A percentile compares a stretch with the other conserved stretches of the same genome.
These are phyloP conservation scores for Heliosperma pusillum DNA, from an alignment of 148 eudicot genomes.

Conservation along the genomic window DNA sequence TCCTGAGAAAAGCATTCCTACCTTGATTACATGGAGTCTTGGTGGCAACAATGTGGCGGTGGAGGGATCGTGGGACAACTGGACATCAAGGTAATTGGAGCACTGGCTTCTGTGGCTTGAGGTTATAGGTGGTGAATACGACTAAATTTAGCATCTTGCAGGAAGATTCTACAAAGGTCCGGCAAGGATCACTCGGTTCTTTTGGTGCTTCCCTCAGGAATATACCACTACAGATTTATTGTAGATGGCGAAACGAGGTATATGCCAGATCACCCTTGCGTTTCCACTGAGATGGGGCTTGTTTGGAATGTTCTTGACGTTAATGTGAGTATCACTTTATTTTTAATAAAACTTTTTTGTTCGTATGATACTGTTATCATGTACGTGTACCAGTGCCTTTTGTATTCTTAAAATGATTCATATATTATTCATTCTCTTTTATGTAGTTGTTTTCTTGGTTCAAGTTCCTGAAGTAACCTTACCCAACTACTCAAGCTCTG, in stretches of 20 bases:
- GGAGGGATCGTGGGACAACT: constrained; percentile 95
- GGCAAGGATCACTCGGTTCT: constrained; percentile 77
- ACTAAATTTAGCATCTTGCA: constrained; percentile 33
- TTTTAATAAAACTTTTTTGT: background rate
- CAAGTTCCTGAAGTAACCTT: background rate
- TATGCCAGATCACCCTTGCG: constrained; percentile 69
- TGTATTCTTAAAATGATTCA: too few species aligned
- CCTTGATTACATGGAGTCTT: constrained; percentile 72
- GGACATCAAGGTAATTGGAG: constrained; percentile 57
- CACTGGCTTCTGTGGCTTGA: background rate
- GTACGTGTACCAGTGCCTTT: background rate
- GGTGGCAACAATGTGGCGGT: constrained; percentile 78
- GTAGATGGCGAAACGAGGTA: constrained; percentile 72
- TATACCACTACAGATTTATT: constrained; percentile 69
- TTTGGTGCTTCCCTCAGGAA: constrained; percentile 76
- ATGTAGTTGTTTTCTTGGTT: background rate
- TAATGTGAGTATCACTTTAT: constrained; percentile 50
- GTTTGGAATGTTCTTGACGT: constrained; percentile 75
- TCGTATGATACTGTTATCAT: background rate
- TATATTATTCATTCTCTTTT: too few species aligned
- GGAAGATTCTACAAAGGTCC: constrained; percentile 60
- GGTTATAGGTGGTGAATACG: background rate
- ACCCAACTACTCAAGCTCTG: background rate
- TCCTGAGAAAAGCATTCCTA: constrained; percentile 66
- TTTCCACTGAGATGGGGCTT: constrained; percentile 58